Conservation (phyloP, 495 filamentous ascomycete species). For the Bathelium albidoporum region DNA sequence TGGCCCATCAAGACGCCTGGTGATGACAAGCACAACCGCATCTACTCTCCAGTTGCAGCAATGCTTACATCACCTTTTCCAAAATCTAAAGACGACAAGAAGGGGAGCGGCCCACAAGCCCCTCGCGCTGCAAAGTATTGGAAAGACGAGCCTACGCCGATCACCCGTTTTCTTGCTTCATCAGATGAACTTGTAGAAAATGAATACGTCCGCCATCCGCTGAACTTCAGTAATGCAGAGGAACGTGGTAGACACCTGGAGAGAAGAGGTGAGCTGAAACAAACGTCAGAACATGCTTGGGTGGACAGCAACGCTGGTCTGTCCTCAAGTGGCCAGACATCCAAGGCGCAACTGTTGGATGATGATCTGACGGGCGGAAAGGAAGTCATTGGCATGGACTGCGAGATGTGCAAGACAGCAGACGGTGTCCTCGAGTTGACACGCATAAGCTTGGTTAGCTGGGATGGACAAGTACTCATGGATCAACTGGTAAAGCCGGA, state of each 20-base stretch:
- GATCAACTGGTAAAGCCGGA: slow-evolving; percentile 89
- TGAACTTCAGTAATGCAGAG: slow-evolving; percentile 38
- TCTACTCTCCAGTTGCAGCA: slow-evolving; percentile 74
- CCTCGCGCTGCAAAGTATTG: slow-evolving; percentile 49
- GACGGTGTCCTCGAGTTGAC: slow-evolving; percentile 68
- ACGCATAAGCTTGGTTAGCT: slow-evolving; percentile 72
- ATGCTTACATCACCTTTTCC: slow-evolving; percentile 64
- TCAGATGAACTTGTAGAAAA: slow-evolving; percentile 67
- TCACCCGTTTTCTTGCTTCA: slow-evolving; percentile 64
- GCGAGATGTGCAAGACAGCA: slow-evolving; percentile 89
- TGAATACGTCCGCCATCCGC: slow-evolving; percentile 72
- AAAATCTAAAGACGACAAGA: slow-evolving; percentile 34
- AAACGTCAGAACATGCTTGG: slow-evolving; percentile 59
- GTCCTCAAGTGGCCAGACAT: slow-evolving; percentile 54
- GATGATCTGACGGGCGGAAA: slow-evolving; percentile 78
- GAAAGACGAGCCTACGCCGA: slow-evolving; percentile 59
- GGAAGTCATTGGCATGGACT: slow-evolving; percentile 76
- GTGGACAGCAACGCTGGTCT: slow-evolving; percentile 62
- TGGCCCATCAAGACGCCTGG: slow-evolving; percentile 85
- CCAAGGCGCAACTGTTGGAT: slow-evolving; percentile 58
- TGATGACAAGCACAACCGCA: slow-evolving; percentile 63
- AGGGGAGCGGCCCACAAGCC: slow-evolving; percentile 43
- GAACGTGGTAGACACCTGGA: slow-evolving; percentile 39
- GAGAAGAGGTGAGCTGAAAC: slow-evolving; percentile 34
- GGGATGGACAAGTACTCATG: slow-evolving; percentile 72